These are phyloP conservation scores for Royoungia palumana DNA, from an alignment of 768 basidiomycete genomes.

Conservation along the genomic window DNA sequence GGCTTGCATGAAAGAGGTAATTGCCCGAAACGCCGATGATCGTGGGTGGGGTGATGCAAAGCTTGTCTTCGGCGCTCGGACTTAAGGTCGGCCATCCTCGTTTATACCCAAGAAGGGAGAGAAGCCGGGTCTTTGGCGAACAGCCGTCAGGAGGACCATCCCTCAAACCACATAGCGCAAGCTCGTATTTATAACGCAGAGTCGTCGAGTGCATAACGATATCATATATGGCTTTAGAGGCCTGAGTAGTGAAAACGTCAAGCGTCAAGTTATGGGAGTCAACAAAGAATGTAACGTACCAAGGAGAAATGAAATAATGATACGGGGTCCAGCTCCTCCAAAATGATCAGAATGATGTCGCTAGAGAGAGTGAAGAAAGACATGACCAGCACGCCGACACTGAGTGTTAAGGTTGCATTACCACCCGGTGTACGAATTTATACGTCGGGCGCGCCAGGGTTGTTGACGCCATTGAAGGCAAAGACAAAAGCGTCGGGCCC, in stretches of 20 bases:
- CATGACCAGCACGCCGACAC: conserved; percentile 36
- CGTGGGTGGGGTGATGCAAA: conserved; percentile 30
- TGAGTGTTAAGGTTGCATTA: conserved; percentile 14
- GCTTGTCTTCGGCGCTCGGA: conserved; percentile 30
- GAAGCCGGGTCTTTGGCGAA: conserved; percentile 23
- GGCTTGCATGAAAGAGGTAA: conserved; percentile 34
- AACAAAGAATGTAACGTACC: conserved; percentile 14
- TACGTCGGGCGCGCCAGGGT: conserved; percentile 26
- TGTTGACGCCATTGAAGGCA: conserved; percentile 20
- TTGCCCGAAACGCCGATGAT: conserved; percentile 32
- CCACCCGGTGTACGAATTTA: conserved; percentile 22
- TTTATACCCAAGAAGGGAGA: conserved; percentile 29
- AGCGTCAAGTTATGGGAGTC: neutral
- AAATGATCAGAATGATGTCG: conserved; percentile 29
- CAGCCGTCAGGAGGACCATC: conserved; percentile 24
- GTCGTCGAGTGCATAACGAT: conserved; percentile 24
- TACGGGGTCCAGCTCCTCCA: conserved; percentile 33
- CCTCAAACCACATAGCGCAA: conserved; percentile 29
- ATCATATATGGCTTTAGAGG: conserved; percentile 19
- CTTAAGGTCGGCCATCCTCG: conserved; percentile 33
- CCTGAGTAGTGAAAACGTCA: conserved; percentile 14
- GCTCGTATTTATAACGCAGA: conserved; percentile 33
- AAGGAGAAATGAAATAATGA: conserved; percentile 32
- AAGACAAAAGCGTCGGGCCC: conserved; percentile 37
- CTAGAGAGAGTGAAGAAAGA: conserved; percentile 31